Percentiles rank a stretch among this genome's conserved stretches.
phyloP scores from a whole-genome alignment of 2,329 filamentous ascomycete species.

The Parastagonospora avenae region DNA sequence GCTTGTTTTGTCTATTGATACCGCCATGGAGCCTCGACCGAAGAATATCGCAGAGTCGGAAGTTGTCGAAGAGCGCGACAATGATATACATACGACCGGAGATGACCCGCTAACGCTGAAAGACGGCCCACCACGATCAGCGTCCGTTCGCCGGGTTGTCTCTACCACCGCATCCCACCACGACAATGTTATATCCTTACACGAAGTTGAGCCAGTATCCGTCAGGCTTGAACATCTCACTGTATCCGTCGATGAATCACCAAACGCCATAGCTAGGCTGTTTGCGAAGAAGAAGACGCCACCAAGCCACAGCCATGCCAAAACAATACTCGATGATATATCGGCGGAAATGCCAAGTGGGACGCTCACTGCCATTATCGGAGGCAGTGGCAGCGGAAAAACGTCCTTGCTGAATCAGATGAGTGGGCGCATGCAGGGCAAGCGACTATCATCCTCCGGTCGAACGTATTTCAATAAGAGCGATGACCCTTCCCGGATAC shows the following conservation, averaged over 20 bases:
- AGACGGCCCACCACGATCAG: conserved; percentile 3
- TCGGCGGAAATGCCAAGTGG: conserved; percentile 68
- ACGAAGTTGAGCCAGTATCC: conserved; percentile 61
- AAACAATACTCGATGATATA: conserved; percentile 65
- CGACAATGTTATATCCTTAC: conserved; percentile 43
- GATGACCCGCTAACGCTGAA: conserved; percentile 2
- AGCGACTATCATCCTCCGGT: conserved; percentile 59
- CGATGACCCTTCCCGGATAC: conserved; percentile 54
- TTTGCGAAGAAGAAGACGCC: conserved; percentile 34
- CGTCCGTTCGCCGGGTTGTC: conserved; percentile 16
- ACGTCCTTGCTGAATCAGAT: conserved; percentile 66
- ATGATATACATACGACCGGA: neutral
- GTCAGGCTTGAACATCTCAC: conserved; percentile 60
- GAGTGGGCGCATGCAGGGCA: conserved; percentile 68
- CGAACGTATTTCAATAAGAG: conserved; percentile 66
- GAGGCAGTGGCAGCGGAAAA: conserved; percentile 75
- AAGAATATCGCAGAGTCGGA: conserved; percentile 10
- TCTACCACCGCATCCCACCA: conserved; percentile 25
- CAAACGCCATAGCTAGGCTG: conserved; percentile 38
- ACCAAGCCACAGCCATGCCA: conserved; percentile 37
- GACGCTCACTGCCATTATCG: conserved; percentile 75
- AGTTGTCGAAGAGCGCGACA: neutral
- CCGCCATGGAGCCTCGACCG: conserved; percentile 19
- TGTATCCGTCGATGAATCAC: conserved; percentile 64
- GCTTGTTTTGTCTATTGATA: conserved; percentile 4